Conservation (phyloP, 306 rosid species). For the Herpetospermum pedunculosum region DNA sequence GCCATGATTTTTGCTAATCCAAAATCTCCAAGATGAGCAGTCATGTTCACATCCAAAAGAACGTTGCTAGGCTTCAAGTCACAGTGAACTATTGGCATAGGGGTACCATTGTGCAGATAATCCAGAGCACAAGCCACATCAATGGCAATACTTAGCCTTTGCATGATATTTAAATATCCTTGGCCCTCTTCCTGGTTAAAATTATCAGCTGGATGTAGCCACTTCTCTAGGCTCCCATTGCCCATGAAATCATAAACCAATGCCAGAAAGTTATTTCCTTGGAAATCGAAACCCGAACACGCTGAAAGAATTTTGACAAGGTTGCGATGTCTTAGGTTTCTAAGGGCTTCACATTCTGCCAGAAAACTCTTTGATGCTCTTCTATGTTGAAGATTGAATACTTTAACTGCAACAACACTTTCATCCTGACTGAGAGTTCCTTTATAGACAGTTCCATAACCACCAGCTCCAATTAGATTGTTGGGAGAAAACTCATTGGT, state of each 20-base stretch:
- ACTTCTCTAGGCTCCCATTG: conserved; percentile 63
- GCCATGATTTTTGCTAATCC: conserved; percentile 6
- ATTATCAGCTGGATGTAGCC: conserved; percentile 30
- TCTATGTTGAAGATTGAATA: conserved; percentile 8
- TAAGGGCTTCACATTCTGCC: conserved; percentile 18
- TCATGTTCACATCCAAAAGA: conserved; percentile 8
- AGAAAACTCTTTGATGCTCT: conserved; percentile 11
- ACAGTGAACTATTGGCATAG: conserved; percentile 7
- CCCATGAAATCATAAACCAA: conserved; percentile 45
- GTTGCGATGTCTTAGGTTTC: conserved; percentile 14
- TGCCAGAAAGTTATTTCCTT: conserved; percentile 46
- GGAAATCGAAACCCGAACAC: conserved; percentile 14
- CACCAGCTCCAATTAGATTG: conserved; percentile 21
- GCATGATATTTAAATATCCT: not conserved
- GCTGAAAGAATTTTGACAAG: conserved; percentile 9
- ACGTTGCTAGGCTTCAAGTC: conserved; percentile 15
- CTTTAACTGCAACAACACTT: conserved; percentile 17
- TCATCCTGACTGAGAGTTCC: conserved; percentile 3
- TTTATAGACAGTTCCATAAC: conserved; percentile 20
- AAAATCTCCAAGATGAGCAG: conserved; percentile 10
- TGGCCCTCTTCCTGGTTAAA: conserved; percentile 10
- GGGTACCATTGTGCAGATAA: conserved; percentile 8
- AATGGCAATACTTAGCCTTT: conserved; percentile 23
- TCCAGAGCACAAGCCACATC: conserved; percentile 25
- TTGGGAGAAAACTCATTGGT: conserved; percentile 17